A percentile compares a stretch with the other conserved stretches of the same genome.
phyloP scores from a whole-genome alignment of 768 basidiomycete genomes.

The Rhodosporidiobolus odoratus region DNA sequence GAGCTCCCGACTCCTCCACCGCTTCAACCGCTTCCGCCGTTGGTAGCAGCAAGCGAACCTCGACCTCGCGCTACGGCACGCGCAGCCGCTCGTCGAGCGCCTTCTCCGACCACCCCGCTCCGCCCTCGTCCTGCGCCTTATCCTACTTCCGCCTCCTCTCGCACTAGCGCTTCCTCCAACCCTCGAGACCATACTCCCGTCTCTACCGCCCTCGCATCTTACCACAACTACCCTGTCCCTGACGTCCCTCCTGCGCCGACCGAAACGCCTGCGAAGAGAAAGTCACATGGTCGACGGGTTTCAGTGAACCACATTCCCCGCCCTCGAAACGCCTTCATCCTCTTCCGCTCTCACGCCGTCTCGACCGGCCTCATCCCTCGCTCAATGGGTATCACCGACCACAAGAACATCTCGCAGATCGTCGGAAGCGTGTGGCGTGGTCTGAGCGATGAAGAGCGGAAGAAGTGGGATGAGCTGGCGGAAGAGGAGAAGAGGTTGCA shows the following conservation, averaged over 20 bases:
- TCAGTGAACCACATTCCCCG: conserved; percentile 57
- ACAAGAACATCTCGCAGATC: conserved; percentile 67
- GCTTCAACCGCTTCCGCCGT: neutral
- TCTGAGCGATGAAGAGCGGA: conserved; percentile 49
- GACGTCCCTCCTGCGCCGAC: neutral
- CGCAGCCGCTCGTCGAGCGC: neutral
- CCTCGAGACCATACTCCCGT: conserved; percentile 2
- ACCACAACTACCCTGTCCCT: conserved; percentile 3
- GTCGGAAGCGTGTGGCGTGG: conserved; percentile 66
- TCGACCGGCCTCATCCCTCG: conserved; percentile 57
- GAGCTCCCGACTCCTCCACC: neutral
- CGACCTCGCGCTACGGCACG: neutral
- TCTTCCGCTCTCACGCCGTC: conserved; percentile 70
- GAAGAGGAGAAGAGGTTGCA: conserved; percentile 39
- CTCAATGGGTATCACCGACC: conserved; percentile 58
- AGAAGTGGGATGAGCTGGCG: conserved; percentile 39
- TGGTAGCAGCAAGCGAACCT: neutral
- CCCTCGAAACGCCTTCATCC: conserved; percentile 71
- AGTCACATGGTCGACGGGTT: conserved; percentile 53
- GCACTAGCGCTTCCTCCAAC: neutral
- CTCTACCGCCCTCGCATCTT: neutral
- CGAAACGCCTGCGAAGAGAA: conserved; percentile 24
- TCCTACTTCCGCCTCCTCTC: neutral
- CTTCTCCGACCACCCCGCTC: neutral
- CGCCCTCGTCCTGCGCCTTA: neutral